These are phyloP conservation scores for Coniochaeta sp. DNA, from an alignment of 2,329 filamentous ascomycete species.

Conservation along the genomic window DNA sequence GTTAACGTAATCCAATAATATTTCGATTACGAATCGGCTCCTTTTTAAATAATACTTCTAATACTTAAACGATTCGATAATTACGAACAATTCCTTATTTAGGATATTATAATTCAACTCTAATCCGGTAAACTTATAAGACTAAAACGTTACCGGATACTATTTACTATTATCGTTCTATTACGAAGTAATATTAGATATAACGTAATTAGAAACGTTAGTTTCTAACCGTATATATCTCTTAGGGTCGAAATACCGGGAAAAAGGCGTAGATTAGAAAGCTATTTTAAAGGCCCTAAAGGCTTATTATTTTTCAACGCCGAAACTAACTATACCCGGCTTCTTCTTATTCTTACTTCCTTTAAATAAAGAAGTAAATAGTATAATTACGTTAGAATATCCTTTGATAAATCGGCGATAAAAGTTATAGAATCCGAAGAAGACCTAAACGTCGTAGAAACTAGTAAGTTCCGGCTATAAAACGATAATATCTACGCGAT, in stretches of 20 bases:
- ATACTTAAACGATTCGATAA: neutral
- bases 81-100: neutral
- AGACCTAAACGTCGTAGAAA: neutral
- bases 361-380: neutral
- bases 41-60: neutral
- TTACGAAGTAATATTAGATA: neutral
- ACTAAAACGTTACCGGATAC: neutral
- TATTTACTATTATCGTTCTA: neutral
- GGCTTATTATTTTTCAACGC: neutral
- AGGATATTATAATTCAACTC: neutral
- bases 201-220: neutral
- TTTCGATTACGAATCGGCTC: neutral
- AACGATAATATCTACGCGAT: neutral
- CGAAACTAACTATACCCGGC: neutral
- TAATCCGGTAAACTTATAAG: neutral
- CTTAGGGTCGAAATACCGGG: neutral
- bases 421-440: neutral
- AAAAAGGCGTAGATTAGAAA: neutral
- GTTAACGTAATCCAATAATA: neutral
- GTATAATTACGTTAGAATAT: neutral
- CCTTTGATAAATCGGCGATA: neutral
- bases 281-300: neutral
- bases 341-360: neutral
- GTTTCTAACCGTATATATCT: neutral
- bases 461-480: neutral